phyloP scores from a whole-genome alignment of 202 grass and related monocot species.

The Carex arenaria region DNA sequence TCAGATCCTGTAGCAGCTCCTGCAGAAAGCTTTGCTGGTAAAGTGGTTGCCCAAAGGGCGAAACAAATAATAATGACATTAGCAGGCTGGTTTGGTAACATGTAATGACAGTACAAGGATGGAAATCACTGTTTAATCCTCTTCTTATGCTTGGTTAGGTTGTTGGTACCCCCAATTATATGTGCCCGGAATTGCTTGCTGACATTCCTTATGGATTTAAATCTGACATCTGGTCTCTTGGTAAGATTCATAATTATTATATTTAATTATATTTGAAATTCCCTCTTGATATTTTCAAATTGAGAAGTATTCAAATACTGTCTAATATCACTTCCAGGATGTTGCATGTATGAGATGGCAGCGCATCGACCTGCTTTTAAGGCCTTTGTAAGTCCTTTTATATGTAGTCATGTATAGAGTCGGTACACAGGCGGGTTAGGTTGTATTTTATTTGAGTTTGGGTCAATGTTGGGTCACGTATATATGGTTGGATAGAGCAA shows the following conservation, averaged over 20 bases:
- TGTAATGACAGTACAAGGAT: background rate
- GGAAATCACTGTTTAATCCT: background rate
- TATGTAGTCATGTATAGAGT: background rate
- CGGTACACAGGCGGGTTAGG: background rate
- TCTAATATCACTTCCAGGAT: constrained; percentile 42
- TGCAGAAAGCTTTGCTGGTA: background rate
- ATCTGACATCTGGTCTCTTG: constrained; percentile 98
- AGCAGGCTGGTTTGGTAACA: background rate
- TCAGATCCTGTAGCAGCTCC: background rate
- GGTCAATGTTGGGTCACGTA: background rate
- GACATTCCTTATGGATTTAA: constrained; percentile 99
- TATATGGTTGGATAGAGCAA: background rate
- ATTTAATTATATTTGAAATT: constrained; percentile 2
- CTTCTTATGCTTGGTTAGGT: constrained; percentile 48
- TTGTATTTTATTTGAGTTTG: background rate
- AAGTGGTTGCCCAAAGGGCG: background rate
- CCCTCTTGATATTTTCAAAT: background rate
- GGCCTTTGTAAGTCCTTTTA: constrained; percentile 85
- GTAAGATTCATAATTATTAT: constrained; percentile 36
- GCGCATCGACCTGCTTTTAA: constrained; percentile 98
- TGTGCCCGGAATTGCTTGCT: constrained; percentile 94
- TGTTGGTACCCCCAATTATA: constrained; percentile 98
- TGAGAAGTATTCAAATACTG: constrained; percentile 15
- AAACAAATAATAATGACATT: background rate
- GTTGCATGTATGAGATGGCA: constrained; percentile 98